These are phyloP conservation scores for Marvania coccoides DNA, from an alignment of 139 green algal genomes.

Conservation along the genomic window DNA sequence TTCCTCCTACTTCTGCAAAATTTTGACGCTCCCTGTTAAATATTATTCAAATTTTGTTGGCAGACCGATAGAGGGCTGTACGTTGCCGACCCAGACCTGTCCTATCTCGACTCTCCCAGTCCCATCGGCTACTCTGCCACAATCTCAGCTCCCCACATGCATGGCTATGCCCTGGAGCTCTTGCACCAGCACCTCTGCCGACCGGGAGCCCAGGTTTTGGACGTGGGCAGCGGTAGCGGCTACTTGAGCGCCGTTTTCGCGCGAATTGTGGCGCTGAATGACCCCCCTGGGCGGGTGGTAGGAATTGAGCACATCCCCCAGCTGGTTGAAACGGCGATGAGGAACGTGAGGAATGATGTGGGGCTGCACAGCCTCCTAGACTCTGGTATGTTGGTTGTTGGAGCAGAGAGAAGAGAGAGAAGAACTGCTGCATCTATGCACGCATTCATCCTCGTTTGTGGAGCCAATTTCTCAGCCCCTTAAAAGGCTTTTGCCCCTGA, in stretches of 20 bases:
- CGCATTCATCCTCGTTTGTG: too few species aligned
- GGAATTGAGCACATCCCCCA: conserved; percentile 54
- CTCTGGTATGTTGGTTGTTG: not conserved
- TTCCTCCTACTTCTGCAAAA: too few species aligned
- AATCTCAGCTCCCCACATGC: conserved; percentile 91
- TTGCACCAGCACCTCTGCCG: conserved; percentile 50
- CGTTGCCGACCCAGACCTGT: not conserved
- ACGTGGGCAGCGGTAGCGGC: conserved; percentile 74
- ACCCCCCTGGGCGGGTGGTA: conserved; percentile 32
- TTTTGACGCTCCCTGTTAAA: too few species aligned
- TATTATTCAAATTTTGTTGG: too few species aligned
- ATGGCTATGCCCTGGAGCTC: conserved; percentile 75
- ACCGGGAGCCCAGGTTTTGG: conserved; percentile 62
- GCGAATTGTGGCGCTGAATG: conserved; percentile 47
- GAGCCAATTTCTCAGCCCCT: too few species aligned
- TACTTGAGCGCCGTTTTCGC: conserved; percentile 76
- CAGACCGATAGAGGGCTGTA: not conserved
- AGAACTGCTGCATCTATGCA: too few species aligned
- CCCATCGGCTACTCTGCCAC: conserved; percentile 38
- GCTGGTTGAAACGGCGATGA: conserved; percentile 22
- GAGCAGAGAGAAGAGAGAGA: not conserved
- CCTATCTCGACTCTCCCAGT: too few species aligned
- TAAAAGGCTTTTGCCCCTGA: too few species aligned
- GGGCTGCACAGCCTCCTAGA: not conserved
- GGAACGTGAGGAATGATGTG: not conserved